Conservation (phyloP, 768 basidiomycete genomes). For the Rubroboletus satanas region DNA sequence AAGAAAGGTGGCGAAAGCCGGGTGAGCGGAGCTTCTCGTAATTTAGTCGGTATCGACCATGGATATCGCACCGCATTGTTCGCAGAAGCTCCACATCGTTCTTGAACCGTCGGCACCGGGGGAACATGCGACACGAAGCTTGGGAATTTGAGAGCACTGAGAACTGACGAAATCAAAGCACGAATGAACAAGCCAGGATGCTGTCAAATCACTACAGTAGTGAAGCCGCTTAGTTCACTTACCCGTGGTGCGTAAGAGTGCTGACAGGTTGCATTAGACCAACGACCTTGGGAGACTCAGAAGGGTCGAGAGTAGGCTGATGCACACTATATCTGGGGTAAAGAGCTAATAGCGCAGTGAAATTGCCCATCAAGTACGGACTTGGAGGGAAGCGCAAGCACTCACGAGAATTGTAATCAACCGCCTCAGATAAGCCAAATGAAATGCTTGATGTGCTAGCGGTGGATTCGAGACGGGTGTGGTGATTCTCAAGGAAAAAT, state of each 20-base stretch:
- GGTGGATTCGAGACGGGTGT: constrained; percentile 62
- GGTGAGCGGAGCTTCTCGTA: background rate
- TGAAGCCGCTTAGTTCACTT: constrained; percentile 27
- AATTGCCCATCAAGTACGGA: background rate
- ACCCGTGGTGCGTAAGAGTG: constrained; percentile 70
- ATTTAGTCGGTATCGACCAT: constrained; percentile 73
- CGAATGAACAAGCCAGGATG: constrained; percentile 8
- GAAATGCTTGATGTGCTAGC: constrained; percentile 53
- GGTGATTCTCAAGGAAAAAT: constrained; percentile 48
- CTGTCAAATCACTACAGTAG: constrained; percentile 12
- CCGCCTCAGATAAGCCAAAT: constrained; percentile 47
- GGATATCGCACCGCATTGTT: constrained; percentile 84
- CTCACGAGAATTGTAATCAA: constrained; percentile 47
- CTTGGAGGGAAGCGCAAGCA: background rate
- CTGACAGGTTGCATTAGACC: constrained; percentile 67
- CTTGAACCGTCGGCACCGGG: constrained; percentile 60
- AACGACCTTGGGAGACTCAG: constrained; percentile 46
- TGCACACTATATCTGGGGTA: constrained; percentile 66
- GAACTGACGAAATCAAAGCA: constrained; percentile 37
- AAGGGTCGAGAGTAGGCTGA: constrained; percentile 51
- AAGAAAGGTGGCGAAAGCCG: constrained; percentile 19
- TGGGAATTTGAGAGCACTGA: constrained; percentile 76
- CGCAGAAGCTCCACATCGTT: constrained; percentile 87
- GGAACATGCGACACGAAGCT: constrained; percentile 75
- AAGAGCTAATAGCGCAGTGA: constrained; percentile 20